These are phyloP conservation scores for Kodamaea neixiangensis DNA, from an alignment of 805 yeast species.

Conservation along the genomic window DNA sequence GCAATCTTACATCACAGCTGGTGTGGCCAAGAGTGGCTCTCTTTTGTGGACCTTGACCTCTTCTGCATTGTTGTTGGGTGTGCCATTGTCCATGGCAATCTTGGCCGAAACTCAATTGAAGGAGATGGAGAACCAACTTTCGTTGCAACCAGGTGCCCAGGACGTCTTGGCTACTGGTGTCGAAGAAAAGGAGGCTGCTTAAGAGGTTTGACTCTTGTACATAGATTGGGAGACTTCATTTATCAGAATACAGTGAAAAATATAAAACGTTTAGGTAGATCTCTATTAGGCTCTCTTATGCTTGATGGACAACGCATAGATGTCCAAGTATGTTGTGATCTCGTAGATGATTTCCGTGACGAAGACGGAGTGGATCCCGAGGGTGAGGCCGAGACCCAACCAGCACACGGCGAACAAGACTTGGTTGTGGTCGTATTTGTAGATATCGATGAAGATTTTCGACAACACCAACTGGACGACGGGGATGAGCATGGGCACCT, in stretches of 20 bases:
- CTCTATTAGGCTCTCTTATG: constrained; percentile 54
- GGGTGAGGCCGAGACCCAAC: constrained; percentile 66
- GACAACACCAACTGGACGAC: constrained; percentile 44
- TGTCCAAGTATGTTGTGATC: constrained; percentile 78
- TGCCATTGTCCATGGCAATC: constrained; percentile 87
- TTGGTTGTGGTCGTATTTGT: constrained; percentile 38
- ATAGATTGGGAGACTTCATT: background rate
- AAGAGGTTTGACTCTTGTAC: constrained; percentile 6
- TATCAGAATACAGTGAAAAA: background rate
- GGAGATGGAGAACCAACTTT: constrained; percentile 92
- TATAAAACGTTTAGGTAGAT: background rate
- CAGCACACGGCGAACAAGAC: constrained; percentile 57
- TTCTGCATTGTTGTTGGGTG: constrained; percentile 82
- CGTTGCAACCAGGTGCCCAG: constrained; percentile 74
- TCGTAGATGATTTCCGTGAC: constrained; percentile 77
- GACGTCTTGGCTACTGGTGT: constrained; percentile 72
- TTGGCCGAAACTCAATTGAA: constrained; percentile 90
- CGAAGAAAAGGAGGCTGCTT: constrained; percentile 28
- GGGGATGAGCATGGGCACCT: constrained; percentile 73
- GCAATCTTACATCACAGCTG: constrained; percentile 36
- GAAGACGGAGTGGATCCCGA: constrained; percentile 69
- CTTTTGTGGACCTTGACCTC: constrained; percentile 86
- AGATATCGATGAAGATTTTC: constrained; percentile 35
- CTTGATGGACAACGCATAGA: constrained; percentile 81
- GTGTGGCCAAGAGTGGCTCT: constrained; percentile 65